These are phyloP conservation scores for Holtermanniella nyarrowii DNA, from an alignment of 768 basidiomycete species.

Conservation along the genomic window DNA sequence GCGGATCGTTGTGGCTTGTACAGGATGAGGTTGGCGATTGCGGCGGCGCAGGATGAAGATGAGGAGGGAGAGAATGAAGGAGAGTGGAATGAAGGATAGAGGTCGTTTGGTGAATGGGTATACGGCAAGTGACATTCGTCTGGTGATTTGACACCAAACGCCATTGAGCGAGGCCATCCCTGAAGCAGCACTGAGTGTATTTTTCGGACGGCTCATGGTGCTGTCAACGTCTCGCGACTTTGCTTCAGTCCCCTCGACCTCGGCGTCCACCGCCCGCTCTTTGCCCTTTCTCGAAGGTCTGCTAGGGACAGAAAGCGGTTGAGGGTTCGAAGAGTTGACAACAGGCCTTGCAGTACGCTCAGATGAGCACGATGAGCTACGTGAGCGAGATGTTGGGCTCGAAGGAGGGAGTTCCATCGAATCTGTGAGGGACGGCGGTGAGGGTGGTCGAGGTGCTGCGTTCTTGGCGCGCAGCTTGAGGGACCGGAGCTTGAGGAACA, in stretches of 20 bases:
- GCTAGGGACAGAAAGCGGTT: background rate
- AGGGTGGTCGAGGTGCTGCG: background rate
- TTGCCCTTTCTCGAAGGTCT: constrained; percentile 9
- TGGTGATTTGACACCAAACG: too few species aligned
- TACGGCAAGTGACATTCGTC: too few species aligned
- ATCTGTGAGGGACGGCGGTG: background rate
- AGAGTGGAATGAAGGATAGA: background rate
- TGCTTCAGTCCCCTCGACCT: background rate
- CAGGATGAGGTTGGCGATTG: background rate
- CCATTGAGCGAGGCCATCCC: too few species aligned
- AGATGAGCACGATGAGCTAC: background rate
- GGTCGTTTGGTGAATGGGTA: background rate
- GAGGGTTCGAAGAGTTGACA: background rate
- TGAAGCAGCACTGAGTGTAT: too few species aligned
- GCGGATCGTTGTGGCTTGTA: background rate
- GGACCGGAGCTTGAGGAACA: background rate
- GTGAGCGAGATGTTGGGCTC: background rate
- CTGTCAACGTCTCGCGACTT: too few species aligned
- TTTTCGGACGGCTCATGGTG: too few species aligned
- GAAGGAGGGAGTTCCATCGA: background rate
- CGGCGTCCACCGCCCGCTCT: constrained; percentile 5
- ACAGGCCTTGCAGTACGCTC: background rate
- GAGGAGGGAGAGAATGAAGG: background rate
- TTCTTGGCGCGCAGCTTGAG: background rate
- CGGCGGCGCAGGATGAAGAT: background rate